Evolutionary conservation across 495 filamentous ascomycete genomes (phyloP).

Genomic region (Lepidopterella palustris): DNA sequence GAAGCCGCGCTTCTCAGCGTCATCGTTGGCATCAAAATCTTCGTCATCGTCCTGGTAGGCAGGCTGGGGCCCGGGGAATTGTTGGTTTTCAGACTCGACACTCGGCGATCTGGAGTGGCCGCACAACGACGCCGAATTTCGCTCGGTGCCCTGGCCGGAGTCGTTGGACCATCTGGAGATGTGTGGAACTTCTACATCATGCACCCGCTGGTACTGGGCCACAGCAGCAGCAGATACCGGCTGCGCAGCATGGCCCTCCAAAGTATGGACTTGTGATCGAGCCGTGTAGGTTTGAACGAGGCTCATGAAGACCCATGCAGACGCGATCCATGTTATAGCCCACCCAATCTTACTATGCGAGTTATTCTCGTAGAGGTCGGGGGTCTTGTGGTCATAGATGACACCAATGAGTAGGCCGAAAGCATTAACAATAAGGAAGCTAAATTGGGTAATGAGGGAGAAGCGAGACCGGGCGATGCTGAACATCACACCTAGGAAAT

Average conservation of each 20-base stretch:
- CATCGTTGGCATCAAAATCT: slow-evolving; percentile 35
- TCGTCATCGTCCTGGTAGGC: slow-evolving; percentile 47
- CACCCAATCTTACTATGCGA: slow-evolving; percentile 86
- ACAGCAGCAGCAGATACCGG: slow-evolving; percentile 64
- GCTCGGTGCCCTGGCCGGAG: slow-evolving; percentile 83
- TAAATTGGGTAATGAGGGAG: slow-evolving; percentile 63
- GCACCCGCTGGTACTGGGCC: slow-evolving; percentile 53
- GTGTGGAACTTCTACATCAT: slow-evolving; percentile 39
- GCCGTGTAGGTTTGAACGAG: slow-evolving; percentile 41
- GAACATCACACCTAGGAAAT: slow-evolving; percentile 65
- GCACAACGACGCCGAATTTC: slow-evolving; percentile 57
- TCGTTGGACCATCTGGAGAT: slow-evolving; percentile 69
- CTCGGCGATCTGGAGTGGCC: slow-evolving; percentile 57
- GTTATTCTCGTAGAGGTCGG: slow-evolving; percentile 84
- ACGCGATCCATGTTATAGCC: slow-evolving; percentile 66
- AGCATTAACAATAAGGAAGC: slow-evolving; percentile 67
- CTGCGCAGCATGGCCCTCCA: slow-evolving; percentile 51
- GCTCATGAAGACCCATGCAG: slow-evolving; percentile 61
- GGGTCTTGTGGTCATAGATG: slow-evolving; percentile 75
- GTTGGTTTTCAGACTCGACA: slow-evolving; percentile 46
- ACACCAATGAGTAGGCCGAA: slow-evolving; percentile 64
- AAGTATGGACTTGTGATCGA: slow-evolving; percentile 41
- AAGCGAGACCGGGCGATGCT: slow-evolving; percentile 74
- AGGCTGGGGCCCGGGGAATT: slow-evolving; percentile 39
- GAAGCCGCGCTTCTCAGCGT: slow-evolving; percentile 40